A percentile compares a stretch with the other conserved stretches of the same genome.
These are phyloP conservation scores for Groenewaldozyma sp. DNA, from an alignment of 1,139 yeast species.

Conservation along the genomic window DNA sequence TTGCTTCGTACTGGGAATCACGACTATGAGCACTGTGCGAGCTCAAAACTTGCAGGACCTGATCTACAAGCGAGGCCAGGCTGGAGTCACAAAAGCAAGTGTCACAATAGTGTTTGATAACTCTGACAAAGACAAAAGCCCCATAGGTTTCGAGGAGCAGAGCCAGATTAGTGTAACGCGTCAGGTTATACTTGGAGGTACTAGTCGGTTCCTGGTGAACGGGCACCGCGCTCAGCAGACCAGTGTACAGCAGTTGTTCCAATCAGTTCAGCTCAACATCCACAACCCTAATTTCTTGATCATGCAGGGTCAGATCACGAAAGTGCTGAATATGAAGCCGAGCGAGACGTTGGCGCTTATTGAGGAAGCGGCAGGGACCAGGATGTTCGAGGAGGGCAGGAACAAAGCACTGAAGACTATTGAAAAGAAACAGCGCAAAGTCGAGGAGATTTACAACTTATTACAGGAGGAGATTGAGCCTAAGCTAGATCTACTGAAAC, in stretches of 20 bases:
- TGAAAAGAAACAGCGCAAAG: conserved; percentile 80
- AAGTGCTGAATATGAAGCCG: conserved; percentile 94
- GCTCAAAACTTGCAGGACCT: conserved; percentile 90
- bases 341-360: conserved; percentile 79
- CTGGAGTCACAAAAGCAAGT: conserved; percentile 95
- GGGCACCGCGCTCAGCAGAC: conserved; percentile 97
- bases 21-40: conserved; percentile 87
- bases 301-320: conserved; percentile 98
- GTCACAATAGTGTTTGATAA: conserved; percentile 95
- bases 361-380: conserved; percentile 98
- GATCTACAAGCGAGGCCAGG: conserved; percentile 94
- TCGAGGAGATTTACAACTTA: conserved; percentile 64
- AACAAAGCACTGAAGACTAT: conserved; percentile 88
- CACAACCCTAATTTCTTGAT: conserved; percentile 94
- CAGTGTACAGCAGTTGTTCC: conserved; percentile 82
- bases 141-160: conserved; percentile 78
- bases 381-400: conserved; percentile 88
- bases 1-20: conserved; percentile 95
- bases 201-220: conserved; percentile 83
- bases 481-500: conserved; percentile 68
- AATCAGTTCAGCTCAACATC: conserved; percentile 89
- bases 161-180: conserved; percentile 85
- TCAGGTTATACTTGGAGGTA: conserved; percentile 84
- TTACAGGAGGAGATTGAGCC: conserved; percentile 88
- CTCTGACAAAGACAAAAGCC: conserved; percentile 62